Base-by-base conservation (phyloP, 148 eudicot genomes). In the Oxyria digyna region DNA sequence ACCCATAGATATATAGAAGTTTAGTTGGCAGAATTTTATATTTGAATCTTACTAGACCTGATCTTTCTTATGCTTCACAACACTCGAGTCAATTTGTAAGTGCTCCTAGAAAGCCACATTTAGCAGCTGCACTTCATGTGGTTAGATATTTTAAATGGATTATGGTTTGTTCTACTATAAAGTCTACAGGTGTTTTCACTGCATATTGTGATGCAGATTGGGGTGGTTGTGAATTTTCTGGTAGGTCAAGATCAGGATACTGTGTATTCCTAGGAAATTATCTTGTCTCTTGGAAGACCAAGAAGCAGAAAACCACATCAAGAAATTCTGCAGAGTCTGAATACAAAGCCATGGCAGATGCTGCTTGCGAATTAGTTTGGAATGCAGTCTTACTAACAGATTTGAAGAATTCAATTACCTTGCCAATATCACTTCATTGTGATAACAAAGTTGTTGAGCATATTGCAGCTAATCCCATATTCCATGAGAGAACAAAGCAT, bases 401-500 rank as follows among this genome's bases (percentile, higher is more conserved):
- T 59, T 4, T 59, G 31, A 4, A 24, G 3, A 2, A 26, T 24
- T 13, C 0, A 12, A 10, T 23, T 0, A 0, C 35, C 1, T n/a
- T 21, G 3, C 68, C 68, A 0, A 33, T 65, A 0, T 4, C 68
- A 1, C 9, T 65, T 13, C 23, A 29, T 11, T 65, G 2, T 65
- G 68, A 65, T 13, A 65, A 65, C 21, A 6, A 65, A 11, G 40
- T 0, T 0, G 43, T 26, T 3, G 7, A 14, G 9, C 26, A 40
- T 17, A 67, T 67, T 20, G 6, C 70, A 0, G 0, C 27, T 9
- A 67, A 67, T 20, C 70, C 11, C 21, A 52, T 67, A 4, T 67
- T 67, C 18, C 70, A 67, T 42, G 52, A 42, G 31, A 40, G 49
- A 23, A 67, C 49, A 6, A 67, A 40, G 7, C 52, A 67, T 17